Evolutionary conservation across 352 stramenopile species (phyloP).

Genomic region (Phytopythium boreale): DNA sequence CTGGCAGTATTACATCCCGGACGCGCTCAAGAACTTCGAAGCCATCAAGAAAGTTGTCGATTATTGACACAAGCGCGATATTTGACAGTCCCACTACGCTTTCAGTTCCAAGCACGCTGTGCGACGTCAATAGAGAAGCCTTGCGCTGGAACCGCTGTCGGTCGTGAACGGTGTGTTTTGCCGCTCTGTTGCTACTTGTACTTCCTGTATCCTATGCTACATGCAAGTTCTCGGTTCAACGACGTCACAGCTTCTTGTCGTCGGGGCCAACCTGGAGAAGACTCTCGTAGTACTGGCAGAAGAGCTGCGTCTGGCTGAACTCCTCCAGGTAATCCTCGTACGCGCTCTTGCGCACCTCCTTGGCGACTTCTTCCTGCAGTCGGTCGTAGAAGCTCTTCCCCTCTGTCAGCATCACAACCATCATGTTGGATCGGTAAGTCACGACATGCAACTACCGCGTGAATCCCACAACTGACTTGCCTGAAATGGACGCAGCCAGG

Average conservation of each 20-base stretch:
- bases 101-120: background rate
- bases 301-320: conserved; percentile 85
- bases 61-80: conserved; percentile 55
- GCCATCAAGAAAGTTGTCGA: conserved; percentile 92
- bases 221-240: background rate
- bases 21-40: conserved; percentile 94
- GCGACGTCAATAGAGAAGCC: conserved; percentile 6
- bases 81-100: background rate
- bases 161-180: background rate
- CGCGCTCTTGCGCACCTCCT: conserved; percentile 63
- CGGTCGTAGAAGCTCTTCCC: conserved; percentile 68
- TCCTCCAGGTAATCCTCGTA: conserved; percentile 75
- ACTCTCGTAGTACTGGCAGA: conserved; percentile 85
- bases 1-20: conserved; percentile 87
- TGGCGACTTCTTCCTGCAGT: conserved; percentile 70
- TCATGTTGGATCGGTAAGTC: no score
- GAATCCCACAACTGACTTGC: conserved; percentile 12
- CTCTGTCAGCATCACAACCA: conserved; percentile 12
- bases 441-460: background rate
- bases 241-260: conserved; percentile 11
- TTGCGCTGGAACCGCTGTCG: background rate
- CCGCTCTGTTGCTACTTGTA: no score
- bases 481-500: conserved; percentile 37
- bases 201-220: background rate
- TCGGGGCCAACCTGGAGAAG: conserved; percentile 41